Evolutionary conservation across 1,284 basidiomycete genomes (phyloP).

Genomic region (Irpex lacteus): DNA sequence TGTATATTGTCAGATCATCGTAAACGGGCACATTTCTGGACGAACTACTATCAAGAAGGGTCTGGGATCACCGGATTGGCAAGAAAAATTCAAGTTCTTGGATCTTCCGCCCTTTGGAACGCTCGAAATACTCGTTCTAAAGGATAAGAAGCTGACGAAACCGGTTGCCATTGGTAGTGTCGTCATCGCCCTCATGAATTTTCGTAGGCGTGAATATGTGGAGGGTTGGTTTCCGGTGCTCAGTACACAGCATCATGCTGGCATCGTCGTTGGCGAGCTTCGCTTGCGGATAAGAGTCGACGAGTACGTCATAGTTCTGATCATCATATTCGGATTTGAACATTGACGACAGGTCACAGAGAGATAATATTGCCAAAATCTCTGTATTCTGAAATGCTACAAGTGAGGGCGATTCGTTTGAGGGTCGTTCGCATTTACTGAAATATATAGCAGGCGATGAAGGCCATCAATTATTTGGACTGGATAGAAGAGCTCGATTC

Average conservation of each 20-base stretch:
- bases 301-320: slow-evolving; percentile 52
- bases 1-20: slow-evolving; percentile 66
- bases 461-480: slow-evolving; percentile 65
- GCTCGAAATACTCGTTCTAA: slow-evolving; percentile 61
- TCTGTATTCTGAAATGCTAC: slow-evolving; percentile 53
- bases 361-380: slow-evolving; percentile 71
- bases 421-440: not conserved
- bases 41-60: slow-evolving; percentile 72
- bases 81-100: slow-evolving; percentile 69
- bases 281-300: slow-evolving; percentile 69
- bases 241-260: slow-evolving; percentile 42
- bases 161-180: slow-evolving; percentile 57
- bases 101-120: slow-evolving; percentile 72
- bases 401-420: slow-evolving; percentile 36
- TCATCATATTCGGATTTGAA: not conserved
- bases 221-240: slow-evolving; percentile 86
- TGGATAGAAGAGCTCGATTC: slow-evolving; percentile 72
- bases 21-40: slow-evolving; percentile 63
- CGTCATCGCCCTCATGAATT: slow-evolving; percentile 64
- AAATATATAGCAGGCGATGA: slow-evolving; percentile 46
- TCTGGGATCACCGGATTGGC: slow-evolving; percentile 68
- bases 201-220: slow-evolving; percentile 66
- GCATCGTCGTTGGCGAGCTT: slow-evolving; percentile 70
- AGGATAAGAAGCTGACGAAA: slow-evolving; percentile 62
- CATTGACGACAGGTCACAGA: slow-evolving; percentile 33